phyloP scores from a whole-genome alignment of 108 stramenopile genomes.

The Nitzschia putrida region DNA sequence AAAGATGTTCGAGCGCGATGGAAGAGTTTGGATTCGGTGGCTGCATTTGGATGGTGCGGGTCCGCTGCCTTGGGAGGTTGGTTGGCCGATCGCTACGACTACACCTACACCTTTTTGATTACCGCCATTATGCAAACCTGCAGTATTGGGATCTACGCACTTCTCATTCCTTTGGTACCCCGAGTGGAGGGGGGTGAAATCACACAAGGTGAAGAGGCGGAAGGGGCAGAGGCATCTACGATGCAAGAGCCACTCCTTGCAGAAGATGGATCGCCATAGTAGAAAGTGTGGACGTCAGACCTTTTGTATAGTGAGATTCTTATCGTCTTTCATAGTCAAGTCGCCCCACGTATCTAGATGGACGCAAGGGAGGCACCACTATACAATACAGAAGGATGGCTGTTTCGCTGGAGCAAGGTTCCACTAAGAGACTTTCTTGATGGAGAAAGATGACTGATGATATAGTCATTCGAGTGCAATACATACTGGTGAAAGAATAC shows the following conservation, averaged over 20 bases:
- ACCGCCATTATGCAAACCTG: slow-evolving; percentile 63
- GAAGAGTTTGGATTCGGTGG: slow-evolving; percentile 64
- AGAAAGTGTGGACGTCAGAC: no score
- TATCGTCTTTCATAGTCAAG: no score
- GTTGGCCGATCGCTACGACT: slow-evolving; percentile 63
- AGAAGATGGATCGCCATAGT: no score
- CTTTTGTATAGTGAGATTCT: no score
- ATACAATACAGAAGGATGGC: no score
- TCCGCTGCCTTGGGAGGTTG: slow-evolving; percentile 72
- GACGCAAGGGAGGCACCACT: background rate
- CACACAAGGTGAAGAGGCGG: background rate
- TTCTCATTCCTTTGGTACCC: slow-evolving; percentile 57
- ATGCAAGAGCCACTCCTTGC: no score
- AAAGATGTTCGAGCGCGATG: slow-evolving; percentile 61
- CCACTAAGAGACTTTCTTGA: no score
- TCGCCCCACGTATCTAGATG: background rate
- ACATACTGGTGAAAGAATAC: no score
- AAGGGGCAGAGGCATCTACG: background rate
- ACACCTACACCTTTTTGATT: slow-evolving; percentile 63
- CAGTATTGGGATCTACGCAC: slow-evolving; percentile 24
- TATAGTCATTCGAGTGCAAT: no score
- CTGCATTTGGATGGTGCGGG: slow-evolving; percentile 77
- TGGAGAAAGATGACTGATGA: no score
- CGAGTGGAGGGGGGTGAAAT: slow-evolving; percentile 27
- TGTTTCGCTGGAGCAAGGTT: no score